Evolutionary conservation across 129 eudicot species (phyloP), one percentile per base, ranked within the genome.

Genomic region (Helianthus tuberosus): DNA sequence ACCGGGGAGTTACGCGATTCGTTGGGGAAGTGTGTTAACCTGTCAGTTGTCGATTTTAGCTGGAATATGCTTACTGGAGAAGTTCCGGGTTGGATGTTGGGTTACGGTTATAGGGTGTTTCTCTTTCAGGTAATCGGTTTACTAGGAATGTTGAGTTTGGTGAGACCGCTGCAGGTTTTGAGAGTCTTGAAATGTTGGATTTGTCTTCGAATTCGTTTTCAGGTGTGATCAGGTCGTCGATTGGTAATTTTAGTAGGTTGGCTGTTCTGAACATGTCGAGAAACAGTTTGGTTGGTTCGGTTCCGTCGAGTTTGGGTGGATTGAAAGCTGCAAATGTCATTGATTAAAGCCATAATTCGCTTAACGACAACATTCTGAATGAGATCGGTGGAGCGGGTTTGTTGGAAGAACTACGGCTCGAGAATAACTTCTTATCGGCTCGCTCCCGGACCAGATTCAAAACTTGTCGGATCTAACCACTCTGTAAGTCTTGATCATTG

Each of bases 131-230:
- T 3, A 94, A 94, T 70, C 86, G 14, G 55, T 78, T 84, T 41
- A 75, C 36, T 52, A 97, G 98, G 59, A 69, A 54, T 66, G 66
- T 94, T 5, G 86, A 75, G 2, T 88, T 78, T 64, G 67, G 74
- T 29, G 71, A 29, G 32, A 39, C 20, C 58, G 72, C 73, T 27
- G 88, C 80, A 11, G 86, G 93, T 29, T 86, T 80, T 84, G 71
- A 75, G 15, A 86, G 73, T 69, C 92, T 94, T 66, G 80, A 81
- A 72, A 63, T 74, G 11, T 77, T 93, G 82, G 98, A 94, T 85
- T 84, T 93, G 36, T 94, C 98, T 8, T 88, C 82, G 1, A 94
- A 94, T 72, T 78, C 78, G 36, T 84, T 94, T 55, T 81, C 91
- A 5, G 98, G 97, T 14, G 82, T 49, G 63, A 81, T 94, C 32